phyloP scores from a whole-genome alignment of 495 filamentous ascomycete genomes.

The Entonaema liquescens region DNA sequence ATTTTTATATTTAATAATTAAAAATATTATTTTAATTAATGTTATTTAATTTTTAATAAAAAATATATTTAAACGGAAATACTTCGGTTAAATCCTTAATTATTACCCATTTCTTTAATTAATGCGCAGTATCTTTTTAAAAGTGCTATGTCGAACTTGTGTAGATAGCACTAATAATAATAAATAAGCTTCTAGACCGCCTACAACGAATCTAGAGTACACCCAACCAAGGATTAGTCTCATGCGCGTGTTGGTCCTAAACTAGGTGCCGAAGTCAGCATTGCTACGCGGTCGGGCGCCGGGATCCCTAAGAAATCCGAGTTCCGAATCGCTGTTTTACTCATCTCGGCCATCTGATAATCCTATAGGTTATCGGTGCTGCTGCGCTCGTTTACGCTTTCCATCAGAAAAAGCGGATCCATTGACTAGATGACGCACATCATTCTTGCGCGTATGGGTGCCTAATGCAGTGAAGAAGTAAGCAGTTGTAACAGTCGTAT shows the following conservation, averaged over 20 bases:
- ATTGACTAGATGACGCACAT: background rate
- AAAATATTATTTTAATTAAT: too few species aligned
- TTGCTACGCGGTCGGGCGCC: background rate
- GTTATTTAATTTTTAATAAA: too few species aligned
- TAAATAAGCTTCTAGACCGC: background rate
- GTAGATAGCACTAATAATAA: too few species aligned
- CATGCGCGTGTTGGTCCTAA: background rate
- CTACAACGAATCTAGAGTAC: background rate
- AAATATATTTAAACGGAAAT: too few species aligned
- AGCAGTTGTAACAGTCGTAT: background rate
- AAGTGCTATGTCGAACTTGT: too few species aligned
- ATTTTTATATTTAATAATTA: too few species aligned
- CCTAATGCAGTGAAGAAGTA: background rate
- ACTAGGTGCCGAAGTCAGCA: background rate
- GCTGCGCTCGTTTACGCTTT: background rate
- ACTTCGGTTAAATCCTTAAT: too few species aligned
- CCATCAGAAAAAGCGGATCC: background rate
- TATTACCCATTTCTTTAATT: too few species aligned
- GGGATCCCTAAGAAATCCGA: background rate
- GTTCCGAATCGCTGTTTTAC: background rate
- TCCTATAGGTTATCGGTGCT: conserved; percentile 4
- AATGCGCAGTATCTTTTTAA: too few species aligned
- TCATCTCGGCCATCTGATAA: background rate
- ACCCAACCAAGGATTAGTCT: background rate
- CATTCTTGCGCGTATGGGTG: background rate